A percentile compares a stretch with the other conserved stretches of the same genome.
Evolutionary conservation across 805 yeast species (phyloP).

Genomic region (Saccharomycopsis babjevae): DNA sequence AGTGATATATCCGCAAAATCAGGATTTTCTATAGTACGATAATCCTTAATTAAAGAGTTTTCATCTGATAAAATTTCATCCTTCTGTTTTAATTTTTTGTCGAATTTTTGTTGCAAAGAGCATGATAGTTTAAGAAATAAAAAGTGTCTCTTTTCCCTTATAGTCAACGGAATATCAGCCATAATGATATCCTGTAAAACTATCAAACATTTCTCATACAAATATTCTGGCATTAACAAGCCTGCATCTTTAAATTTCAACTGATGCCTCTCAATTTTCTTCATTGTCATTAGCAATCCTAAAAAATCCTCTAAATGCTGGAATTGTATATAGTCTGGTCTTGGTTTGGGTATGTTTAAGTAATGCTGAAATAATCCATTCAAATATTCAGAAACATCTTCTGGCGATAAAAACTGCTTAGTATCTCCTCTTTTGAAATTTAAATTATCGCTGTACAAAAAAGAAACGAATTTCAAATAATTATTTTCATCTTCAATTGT

Average conservation of each 20-base stretch:
- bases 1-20: not conserved
- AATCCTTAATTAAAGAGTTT: not conserved
- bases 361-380: slow-evolving; percentile 6
- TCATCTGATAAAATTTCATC: not conserved
- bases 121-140: slow-evolving; percentile 1
- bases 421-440: not conserved
- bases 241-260: not conserved
- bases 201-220: not conserved
- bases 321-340: slow-evolving; percentile 10
- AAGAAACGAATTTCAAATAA: slow-evolving; percentile 2
- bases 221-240: not conserved
- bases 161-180: slow-evolving; percentile 4
- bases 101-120: not conserved
- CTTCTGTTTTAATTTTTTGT: not conserved
- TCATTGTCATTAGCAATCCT: slow-evolving; percentile 5
- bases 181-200: slow-evolving; percentile 6
- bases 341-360: slow-evolving; percentile 10
- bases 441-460: slow-evolving; percentile 1
- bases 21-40: not conserved
- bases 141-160: slow-evolving; percentile 13
- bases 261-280: not conserved
- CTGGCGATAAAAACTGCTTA: not conserved
- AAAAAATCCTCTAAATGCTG: slow-evolving; percentile 14
- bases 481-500: not conserved
- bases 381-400: not conserved